phyloP scores from a whole-genome alignment of 1,284 basidiomycete species.

The Ceratobasidium sp. region DNA sequence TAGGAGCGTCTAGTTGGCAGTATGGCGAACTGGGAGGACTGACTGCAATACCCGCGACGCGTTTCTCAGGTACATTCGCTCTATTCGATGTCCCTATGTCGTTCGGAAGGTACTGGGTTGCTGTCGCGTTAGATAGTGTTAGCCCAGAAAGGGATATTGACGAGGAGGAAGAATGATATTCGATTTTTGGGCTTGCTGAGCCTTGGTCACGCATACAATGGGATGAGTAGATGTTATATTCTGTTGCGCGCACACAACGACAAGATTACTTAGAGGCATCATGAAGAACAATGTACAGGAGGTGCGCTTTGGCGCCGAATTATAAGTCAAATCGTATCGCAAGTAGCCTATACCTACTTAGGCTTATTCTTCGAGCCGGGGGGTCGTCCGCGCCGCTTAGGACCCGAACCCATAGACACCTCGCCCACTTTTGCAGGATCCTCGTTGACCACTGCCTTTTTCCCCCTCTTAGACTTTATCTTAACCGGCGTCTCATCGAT shows the following conservation, averaged over 20 bases:
- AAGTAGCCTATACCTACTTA: neutral
- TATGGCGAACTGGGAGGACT: neutral
- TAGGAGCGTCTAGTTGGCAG: neutral
- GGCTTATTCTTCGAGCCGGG: neutral
- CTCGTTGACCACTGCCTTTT: neutral
- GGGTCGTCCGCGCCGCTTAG: neutral
- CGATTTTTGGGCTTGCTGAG: too few species aligned
- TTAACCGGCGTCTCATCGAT: neutral
- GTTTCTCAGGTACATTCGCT: slow-evolving; percentile 8
- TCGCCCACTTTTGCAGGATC: neutral
- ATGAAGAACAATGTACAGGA: slow-evolving; percentile 11
- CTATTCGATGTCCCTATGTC: slow-evolving; percentile 15
- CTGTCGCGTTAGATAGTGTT: slow-evolving; percentile 1
- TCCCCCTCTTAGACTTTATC: neutral
- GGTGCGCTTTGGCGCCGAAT: neutral
- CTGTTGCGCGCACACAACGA: too few species aligned
- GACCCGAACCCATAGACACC: neutral
- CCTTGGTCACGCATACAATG: too few species aligned
- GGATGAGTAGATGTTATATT: too few species aligned
- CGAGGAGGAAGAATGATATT: neutral
- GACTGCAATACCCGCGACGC: neutral
- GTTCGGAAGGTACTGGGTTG: slow-evolving; percentile 17
- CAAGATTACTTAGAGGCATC: too few species aligned
- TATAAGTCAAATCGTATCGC: neutral
- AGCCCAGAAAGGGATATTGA: neutral